Percentiles rank a stretch among this genome's conserved stretches.
phyloP scores from a whole-genome alignment of 495 filamentous ascomycete species.

The Stereocaulon alpinum region DNA sequence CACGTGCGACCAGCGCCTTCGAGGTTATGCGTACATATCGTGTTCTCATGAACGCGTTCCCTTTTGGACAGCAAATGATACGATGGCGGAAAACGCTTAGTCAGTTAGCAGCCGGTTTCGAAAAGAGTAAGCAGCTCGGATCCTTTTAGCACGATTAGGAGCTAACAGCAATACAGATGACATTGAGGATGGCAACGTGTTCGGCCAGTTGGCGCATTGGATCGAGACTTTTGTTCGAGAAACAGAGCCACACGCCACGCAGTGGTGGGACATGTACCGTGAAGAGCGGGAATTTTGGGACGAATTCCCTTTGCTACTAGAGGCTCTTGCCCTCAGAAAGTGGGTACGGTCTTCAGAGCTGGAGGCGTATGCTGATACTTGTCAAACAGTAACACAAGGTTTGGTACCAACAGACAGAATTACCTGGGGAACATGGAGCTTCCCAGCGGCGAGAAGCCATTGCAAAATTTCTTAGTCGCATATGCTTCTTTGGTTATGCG shows the following conservation, averaged over 20 bases:
- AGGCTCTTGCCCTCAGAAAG: constrained; percentile 36
- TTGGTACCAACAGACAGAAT: not conserved
- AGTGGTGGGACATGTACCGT: constrained; percentile 26
- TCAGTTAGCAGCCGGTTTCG: constrained; percentile 30
- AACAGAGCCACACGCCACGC: constrained; percentile 17
- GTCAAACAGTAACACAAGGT: constrained; percentile 1
- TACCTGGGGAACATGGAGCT: not conserved
- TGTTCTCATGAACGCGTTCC: constrained; percentile 20
- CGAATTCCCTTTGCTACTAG: constrained; percentile 35
- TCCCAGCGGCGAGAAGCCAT: constrained; percentile 1
- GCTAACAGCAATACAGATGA: constrained; percentile 29
- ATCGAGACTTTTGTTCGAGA: constrained; percentile 23
- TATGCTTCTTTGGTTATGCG: constrained; percentile 22
- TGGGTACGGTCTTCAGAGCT: constrained; percentile 21
- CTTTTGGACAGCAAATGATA: constrained; percentile 14
- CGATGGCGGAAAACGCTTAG: constrained; percentile 31
- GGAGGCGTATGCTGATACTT: not conserved
- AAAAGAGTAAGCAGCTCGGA: constrained; percentile 32
- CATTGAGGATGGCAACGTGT: constrained; percentile 23
- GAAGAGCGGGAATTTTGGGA: constrained; percentile 46
- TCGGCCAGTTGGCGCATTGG: constrained; percentile 25
- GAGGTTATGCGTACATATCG: constrained; percentile 15
- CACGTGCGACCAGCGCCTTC: constrained; percentile 21
- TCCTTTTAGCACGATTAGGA: constrained; percentile 25
- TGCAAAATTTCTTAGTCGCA: constrained; percentile 20